phyloP scores from a whole-genome alignment of 2,329 filamentous ascomycete species.

The Exophiala lecanii-corni region DNA sequence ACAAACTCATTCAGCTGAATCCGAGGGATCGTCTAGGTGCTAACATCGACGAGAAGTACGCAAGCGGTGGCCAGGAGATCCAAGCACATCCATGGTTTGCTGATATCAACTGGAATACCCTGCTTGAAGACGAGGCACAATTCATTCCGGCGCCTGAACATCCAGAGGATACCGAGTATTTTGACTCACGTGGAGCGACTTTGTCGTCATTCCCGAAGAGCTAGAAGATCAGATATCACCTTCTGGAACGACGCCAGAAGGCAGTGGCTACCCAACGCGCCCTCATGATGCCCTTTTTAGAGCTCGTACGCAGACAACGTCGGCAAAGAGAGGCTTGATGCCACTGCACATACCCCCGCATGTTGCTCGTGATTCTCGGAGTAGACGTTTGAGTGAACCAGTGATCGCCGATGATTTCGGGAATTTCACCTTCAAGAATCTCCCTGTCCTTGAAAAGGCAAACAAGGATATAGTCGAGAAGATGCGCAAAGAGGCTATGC shows the following conservation, averaged over 20 bases:
- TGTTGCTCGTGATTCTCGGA: constrained; percentile 77
- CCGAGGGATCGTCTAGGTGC: constrained; percentile 77
- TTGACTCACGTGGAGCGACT: constrained; percentile 85
- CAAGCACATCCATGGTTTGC: constrained; percentile 84
- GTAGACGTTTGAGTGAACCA: constrained; percentile 83
- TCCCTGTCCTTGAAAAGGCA: constrained; percentile 92
- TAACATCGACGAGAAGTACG: constrained; percentile 76
- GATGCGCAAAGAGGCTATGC: constrained; percentile 83
- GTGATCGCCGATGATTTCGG: constrained; percentile 89
- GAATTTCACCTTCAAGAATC: constrained; percentile 92
- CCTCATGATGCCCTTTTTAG: constrained; percentile 92
- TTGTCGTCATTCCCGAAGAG: constrained; percentile 88
- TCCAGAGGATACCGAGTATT: constrained; percentile 96
- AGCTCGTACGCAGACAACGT: constrained; percentile 79
- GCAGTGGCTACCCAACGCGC: constrained; percentile 76
- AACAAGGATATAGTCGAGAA: constrained; percentile 99
- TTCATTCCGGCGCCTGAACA: constrained; percentile 92
- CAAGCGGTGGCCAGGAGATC: constrained; percentile 85
- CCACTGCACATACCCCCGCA: constrained; percentile 94
- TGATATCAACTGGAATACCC: constrained; percentile 79
- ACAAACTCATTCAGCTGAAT: constrained; percentile 81
- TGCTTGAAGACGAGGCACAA: constrained; percentile 92
- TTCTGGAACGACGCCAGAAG: constrained; percentile 56
- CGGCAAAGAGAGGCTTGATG: constrained; percentile 87
- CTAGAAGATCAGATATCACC: constrained; percentile 84